Evolutionary conservation across 2,329 filamentous ascomycete species (phyloP), one percentile per base, ranked within the genome.

Genomic region (Colletotrichum brevisporum): DNA sequence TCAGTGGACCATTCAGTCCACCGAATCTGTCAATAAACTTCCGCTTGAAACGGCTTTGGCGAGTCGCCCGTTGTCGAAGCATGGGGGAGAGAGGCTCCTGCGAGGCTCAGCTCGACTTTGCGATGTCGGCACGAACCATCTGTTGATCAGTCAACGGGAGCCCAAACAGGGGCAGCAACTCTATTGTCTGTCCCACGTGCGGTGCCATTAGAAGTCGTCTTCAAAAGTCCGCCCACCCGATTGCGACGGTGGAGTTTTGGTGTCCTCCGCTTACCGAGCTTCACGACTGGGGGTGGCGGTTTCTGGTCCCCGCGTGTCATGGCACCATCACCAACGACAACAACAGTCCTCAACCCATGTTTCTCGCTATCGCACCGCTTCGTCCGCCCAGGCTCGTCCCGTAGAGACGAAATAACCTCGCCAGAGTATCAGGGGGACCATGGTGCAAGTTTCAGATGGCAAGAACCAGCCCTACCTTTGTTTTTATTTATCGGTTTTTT

Each of bases 371-470:
- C 31, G 31, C 50, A 43, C 13, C 9, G 24, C 52, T 6, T 24
- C 58, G 43, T 2, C 39, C 51, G 45, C 13, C 18, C 58, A 63
- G 45, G 58, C n/a, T 43, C 47, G 55, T 59, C 24, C 47, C 52
- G 13, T 13, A 31, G 36, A 31, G 43, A 21, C 8, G 26, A 36
- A 39, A 54, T 50, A 51, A 24, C 21, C 41, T 54, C 50, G 31
- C 31, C 31, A 36, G 31, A 36, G 31, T 36, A 50, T 54, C 21
- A 21, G 43, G 50, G 52, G 27, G 52, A 52, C 58, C 43, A 63
- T 52, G 57, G 51, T 58, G 63, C 52, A 13, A 43, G 58, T 67
- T 63, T 57, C 64, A 67, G 58, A 63, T 45, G 64, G 52, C 64
- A 62, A 53, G 13, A 50, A 56, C 43, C 31, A 67, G 43, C 58